Conservation (phyloP, 208 protist species). For the Phytomonas francai region DNA sequence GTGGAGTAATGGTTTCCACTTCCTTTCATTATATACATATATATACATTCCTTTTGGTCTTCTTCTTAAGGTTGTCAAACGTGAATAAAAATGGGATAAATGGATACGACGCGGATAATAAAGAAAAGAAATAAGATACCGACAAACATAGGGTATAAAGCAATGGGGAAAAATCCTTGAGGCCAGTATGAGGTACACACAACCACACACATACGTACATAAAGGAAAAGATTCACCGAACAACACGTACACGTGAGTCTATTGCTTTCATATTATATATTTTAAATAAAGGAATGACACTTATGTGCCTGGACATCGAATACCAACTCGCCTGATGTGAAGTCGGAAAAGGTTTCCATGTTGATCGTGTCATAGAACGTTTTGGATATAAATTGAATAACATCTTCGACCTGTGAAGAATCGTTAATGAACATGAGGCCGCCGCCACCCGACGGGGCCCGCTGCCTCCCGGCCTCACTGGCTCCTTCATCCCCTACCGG, state of each 20-base stretch:
- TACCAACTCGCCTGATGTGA: slow-evolving; percentile 49
- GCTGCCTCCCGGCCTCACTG: slow-evolving; percentile 1
- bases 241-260: not conserved
- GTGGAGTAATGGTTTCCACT: not conserved
- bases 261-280: not conserved
- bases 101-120: no score
- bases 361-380: slow-evolving; percentile 53
- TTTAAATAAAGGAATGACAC: slow-evolving; percentile 10
- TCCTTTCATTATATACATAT: not conserved
- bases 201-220: not conserved
- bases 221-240: not conserved
- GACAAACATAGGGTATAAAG: not conserved
- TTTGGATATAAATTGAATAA: slow-evolving; percentile 65
- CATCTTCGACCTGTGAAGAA: slow-evolving; percentile 45
- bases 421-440: slow-evolving; percentile 45
- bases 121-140: not conserved
- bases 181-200: not conserved
- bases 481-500: not conserved
- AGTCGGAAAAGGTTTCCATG: slow-evolving; percentile 56
- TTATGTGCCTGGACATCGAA: slow-evolving; percentile 55
- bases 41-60: not conserved
- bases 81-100: not conserved
- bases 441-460: not conserved
- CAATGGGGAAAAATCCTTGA: not conserved
- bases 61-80: not conserved